Evolutionary conservation across 2,329 filamentous ascomycete genomes (phyloP).

Genomic region (Beauveria asiatica): DNA sequence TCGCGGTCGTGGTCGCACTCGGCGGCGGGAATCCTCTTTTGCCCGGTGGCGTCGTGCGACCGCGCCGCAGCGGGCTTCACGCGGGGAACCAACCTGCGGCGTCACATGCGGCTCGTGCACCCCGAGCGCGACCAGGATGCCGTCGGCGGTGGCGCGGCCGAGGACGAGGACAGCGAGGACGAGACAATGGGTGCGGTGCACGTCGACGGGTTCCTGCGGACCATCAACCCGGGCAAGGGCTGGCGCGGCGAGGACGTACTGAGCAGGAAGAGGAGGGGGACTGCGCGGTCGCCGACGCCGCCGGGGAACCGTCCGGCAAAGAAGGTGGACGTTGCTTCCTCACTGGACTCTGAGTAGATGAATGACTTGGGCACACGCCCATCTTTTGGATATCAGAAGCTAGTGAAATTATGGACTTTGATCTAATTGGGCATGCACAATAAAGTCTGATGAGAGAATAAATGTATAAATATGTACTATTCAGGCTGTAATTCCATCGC

Average conservation of each 20-base stretch:
- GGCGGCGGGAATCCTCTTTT: conserved; percentile 27
- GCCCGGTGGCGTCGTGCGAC: conserved; percentile 28
- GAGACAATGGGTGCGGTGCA: conserved; percentile 57
- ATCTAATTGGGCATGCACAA: not conserved
- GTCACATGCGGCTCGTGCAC: conserved; percentile 32
- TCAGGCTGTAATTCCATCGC: too few relatives aligned
- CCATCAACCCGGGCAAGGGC: conserved; percentile 39
- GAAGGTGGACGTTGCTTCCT: not conserved
- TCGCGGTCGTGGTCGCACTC: conserved; percentile 21
- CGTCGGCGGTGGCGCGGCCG: not conserved
- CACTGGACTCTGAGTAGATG: not conserved
- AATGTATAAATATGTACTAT: too few relatives aligned
- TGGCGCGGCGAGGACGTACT: conserved; percentile 35
- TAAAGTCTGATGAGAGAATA: too few relatives aligned
- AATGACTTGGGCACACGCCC: not conserved
- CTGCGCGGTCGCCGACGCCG: not conserved
- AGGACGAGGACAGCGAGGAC: conserved; percentile 33
- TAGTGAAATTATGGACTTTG: not conserved
- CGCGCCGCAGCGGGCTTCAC: conserved; percentile 29
- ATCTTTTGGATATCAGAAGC: not conserved
- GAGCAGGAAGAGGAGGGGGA: conserved; percentile 19
- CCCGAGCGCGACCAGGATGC: conserved; percentile 25
- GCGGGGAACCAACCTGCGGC: conserved; percentile 26
- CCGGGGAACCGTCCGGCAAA: not conserved
- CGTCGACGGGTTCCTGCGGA: conserved; percentile 57